Evolutionary conservation across 2,329 filamentous ascomycete species (phyloP).

Genomic region (Sporothrix inflata): DNA sequence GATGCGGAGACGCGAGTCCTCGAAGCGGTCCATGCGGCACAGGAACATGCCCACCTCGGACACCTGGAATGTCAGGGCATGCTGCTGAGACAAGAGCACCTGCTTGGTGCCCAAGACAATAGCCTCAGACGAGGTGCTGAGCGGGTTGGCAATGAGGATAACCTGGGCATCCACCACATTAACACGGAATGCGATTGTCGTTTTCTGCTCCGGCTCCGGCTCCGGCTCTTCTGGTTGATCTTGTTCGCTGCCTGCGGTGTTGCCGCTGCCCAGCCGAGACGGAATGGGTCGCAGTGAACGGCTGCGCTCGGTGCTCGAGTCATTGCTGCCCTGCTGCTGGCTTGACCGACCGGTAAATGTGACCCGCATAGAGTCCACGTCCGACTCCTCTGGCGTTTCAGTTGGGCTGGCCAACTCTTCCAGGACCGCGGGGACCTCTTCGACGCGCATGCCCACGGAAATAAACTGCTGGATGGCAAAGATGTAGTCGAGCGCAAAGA

Average conservation of each 20-base stretch:
- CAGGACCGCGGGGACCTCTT: constrained; percentile 50
- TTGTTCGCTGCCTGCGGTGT: neutral
- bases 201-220: constrained; percentile 47
- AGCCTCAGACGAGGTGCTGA: constrained; percentile 87
- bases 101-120: constrained; percentile 96
- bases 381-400: constrained; percentile 62
- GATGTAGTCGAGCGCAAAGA: constrained; percentile 93
- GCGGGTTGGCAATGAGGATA: constrained; percentile 92
- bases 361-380: constrained; percentile 60
- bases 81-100: constrained; percentile 87
- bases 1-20: constrained; percentile 85
- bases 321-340: constrained; percentile 31
- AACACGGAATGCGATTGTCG: constrained; percentile 83
- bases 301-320: constrained; percentile 4
- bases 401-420: constrained; percentile 58
- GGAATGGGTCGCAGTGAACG: neutral
- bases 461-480: constrained; percentile 86
- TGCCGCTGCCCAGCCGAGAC: neutral
- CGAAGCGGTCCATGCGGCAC: constrained; percentile 97
- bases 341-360: constrained; percentile 45
- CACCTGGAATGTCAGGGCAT: constrained; percentile 90
- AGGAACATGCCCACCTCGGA: constrained; percentile 97
- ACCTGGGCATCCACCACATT: constrained; percentile 96
- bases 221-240: constrained; percentile 18
- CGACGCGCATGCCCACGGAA: constrained; percentile 68